Evolutionary conservation across 768 basidiomycete species (phyloP).

Genomic region (Suillus hirtellus): DNA sequence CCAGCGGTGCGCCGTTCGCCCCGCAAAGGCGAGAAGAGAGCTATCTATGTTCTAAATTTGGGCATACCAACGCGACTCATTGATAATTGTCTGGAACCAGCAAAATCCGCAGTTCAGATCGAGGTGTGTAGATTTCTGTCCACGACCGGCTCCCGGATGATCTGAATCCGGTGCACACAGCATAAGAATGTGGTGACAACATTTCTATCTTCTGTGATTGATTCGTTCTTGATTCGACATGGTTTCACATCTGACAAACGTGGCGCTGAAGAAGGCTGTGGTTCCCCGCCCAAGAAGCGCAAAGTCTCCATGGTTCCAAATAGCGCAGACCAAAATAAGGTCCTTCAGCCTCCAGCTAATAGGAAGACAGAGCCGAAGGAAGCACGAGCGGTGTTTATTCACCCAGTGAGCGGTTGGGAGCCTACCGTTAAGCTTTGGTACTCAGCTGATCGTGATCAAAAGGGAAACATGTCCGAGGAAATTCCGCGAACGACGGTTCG

Average conservation of each 20-base stretch:
- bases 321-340: constrained; percentile 10
- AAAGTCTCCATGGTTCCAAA: constrained; percentile 31
- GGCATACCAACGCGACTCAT: constrained; percentile 62
- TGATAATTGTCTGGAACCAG: constrained; percentile 81
- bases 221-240: constrained; percentile 64
- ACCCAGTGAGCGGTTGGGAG: constrained; percentile 21
- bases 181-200: constrained; percentile 54
- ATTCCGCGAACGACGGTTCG: constrained; percentile 40
- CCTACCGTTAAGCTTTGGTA: constrained; percentile 7
- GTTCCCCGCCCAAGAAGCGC: constrained; percentile 51
- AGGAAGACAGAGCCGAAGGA: constrained; percentile 15
- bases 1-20: constrained; percentile 70
- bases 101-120: constrained; percentile 66
- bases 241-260: constrained; percentile 46
- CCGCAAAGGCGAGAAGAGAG: constrained; percentile 73
- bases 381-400: constrained; percentile 14
- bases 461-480: constrained; percentile 28
- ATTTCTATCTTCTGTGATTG: constrained; percentile 60
- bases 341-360: not conserved
- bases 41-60: constrained; percentile 83
- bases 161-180: constrained; percentile 36
- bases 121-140: constrained; percentile 46
- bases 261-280: constrained; percentile 15
- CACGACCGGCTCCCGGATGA: constrained; percentile 11
- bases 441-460: constrained; percentile 14